Conservation (phyloP, 1,284 basidiomycete species). For the Puccinia coronata region DNA sequence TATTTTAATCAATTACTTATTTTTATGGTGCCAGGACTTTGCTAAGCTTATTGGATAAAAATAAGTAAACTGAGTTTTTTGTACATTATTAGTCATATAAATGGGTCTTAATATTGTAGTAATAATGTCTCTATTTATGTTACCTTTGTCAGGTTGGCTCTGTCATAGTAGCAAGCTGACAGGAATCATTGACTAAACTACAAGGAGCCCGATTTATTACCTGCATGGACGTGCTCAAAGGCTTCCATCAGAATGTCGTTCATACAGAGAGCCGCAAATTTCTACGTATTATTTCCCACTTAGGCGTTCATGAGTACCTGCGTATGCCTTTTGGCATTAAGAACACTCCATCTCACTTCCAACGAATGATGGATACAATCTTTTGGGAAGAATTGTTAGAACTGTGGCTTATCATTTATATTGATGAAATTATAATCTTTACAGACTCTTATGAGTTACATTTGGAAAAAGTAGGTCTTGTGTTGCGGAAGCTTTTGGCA, state of each 20-base stretch:
- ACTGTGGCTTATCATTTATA: conserved; percentile 16
- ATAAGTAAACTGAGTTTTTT: too few species aligned
- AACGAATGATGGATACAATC: conserved; percentile 24
- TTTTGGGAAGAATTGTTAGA: neutral
- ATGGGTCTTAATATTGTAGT: too few species aligned
- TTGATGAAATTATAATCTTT: conserved; percentile 34
- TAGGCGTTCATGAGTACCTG: conserved; percentile 15
- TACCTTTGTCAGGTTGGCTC: too few species aligned
- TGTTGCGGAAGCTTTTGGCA: neutral
- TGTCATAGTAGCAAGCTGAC: too few species aligned
- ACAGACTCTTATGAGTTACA: neutral
- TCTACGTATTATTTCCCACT: conserved; percentile 9
- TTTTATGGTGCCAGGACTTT: too few species aligned
- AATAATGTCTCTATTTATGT: too few species aligned
- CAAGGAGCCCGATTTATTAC: neutral
- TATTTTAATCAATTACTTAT: too few species aligned
- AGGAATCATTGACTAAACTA: neutral
- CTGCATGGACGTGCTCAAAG: conserved; percentile 18
- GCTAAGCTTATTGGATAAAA: too few species aligned
- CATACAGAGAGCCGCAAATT: neutral
- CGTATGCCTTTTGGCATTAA: conserved; percentile 27
- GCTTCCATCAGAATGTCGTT: conserved; percentile 12
- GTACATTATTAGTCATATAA: too few species aligned
- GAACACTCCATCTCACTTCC: conserved; percentile 30
- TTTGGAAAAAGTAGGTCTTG: neutral